Percentiles rank a stretch among this genome's conserved stretches.
These are phyloP conservation scores for Euphorbia lathyris DNA, from an alignment of 345 rosid species.

Conservation along the genomic window DNA sequence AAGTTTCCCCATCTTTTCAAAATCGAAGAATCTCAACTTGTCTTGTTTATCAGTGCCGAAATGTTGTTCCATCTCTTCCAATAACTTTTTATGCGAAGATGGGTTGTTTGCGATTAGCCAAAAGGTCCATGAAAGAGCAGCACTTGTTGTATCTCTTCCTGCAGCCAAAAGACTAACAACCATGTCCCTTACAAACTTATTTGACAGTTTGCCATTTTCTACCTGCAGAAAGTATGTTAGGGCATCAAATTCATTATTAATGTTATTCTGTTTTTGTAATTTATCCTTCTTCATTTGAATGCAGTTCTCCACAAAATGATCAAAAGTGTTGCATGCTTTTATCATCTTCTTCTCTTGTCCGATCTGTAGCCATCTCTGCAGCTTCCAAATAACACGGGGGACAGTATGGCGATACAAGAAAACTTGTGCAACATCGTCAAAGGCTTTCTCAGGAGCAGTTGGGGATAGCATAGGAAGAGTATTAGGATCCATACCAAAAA, in stretches of 20 bases:
- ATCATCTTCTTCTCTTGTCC: conserved; percentile 20
- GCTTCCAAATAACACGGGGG: conserved; percentile 12
- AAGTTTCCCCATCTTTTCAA: conserved; percentile 40
- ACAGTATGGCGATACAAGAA: conserved; percentile 5
- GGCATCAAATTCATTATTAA: conserved; percentile 14
- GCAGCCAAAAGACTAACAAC: conserved; percentile 20
- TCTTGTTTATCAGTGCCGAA: neutral
- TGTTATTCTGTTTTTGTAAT: no score
- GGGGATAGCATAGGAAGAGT: conserved; percentile 10
- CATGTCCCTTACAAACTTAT: conserved; percentile 27
- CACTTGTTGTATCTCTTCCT: no score
- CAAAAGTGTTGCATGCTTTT: neutral
- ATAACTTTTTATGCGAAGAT: conserved; percentile 16
- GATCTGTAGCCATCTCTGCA: conserved; percentile 16
- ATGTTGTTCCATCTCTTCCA: conserved; percentile 14
- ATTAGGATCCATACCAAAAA: conserved; percentile 21
- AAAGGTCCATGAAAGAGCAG: conserved; percentile 31
- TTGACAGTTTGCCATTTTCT: neutral
- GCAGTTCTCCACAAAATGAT: neutral
- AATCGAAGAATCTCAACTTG: neutral
- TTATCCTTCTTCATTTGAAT: no score
- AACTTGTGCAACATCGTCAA: no score
- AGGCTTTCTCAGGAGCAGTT: conserved; percentile 6
- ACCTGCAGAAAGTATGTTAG: conserved; percentile 8
- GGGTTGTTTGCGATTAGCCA: conserved; percentile 38